phyloP scores from a whole-genome alignment of 495 filamentous ascomycete species.

The Bathelium albidoporum region DNA sequence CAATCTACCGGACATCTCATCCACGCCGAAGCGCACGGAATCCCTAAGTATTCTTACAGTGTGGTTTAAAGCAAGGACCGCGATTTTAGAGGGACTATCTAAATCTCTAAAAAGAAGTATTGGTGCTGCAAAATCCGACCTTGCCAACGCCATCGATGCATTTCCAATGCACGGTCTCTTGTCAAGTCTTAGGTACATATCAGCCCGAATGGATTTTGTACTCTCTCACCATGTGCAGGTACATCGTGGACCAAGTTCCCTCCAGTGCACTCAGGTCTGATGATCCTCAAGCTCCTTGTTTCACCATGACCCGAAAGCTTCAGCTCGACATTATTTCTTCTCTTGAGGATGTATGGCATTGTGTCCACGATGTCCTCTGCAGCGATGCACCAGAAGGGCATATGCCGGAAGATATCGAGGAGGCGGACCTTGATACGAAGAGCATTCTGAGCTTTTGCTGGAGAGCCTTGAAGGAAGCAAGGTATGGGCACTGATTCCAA shows the following conservation, averaged over 20 bases:
- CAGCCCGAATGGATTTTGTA: background rate
- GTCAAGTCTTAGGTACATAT: constrained; percentile 35
- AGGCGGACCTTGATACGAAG: constrained; percentile 60
- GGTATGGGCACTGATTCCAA: constrained; percentile 36
- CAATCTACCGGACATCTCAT: background rate
- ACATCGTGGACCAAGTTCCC: constrained; percentile 29
- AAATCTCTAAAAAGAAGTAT: constrained; percentile 18
- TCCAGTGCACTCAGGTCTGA: constrained; percentile 31
- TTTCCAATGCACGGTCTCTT: constrained; percentile 34
- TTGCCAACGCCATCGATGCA: constrained; percentile 21
- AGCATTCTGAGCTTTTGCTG: constrained; percentile 88
- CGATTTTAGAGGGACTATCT: constrained; percentile 14
- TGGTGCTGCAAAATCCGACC: constrained; percentile 15
- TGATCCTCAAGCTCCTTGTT: constrained; percentile 5
- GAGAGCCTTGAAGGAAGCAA: constrained; percentile 83
- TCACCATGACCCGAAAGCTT: constrained; percentile 14
- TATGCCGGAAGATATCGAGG: constrained; percentile 60
- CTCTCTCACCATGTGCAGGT: constrained; percentile 22
- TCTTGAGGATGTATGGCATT: constrained; percentile 59
- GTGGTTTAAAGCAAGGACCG: background rate
- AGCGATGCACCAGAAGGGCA: constrained; percentile 87
- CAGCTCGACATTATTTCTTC: constrained; percentile 47
- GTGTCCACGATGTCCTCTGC: constrained; percentile 67
- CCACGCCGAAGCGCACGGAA: background rate
- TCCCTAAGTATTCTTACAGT: background rate